A percentile compares a stretch with the other conserved stretches of the same genome.
Evolutionary conservation across 2,329 filamentous ascomycete species (phyloP).

Genomic region (Aspergillus tanneri): DNA sequence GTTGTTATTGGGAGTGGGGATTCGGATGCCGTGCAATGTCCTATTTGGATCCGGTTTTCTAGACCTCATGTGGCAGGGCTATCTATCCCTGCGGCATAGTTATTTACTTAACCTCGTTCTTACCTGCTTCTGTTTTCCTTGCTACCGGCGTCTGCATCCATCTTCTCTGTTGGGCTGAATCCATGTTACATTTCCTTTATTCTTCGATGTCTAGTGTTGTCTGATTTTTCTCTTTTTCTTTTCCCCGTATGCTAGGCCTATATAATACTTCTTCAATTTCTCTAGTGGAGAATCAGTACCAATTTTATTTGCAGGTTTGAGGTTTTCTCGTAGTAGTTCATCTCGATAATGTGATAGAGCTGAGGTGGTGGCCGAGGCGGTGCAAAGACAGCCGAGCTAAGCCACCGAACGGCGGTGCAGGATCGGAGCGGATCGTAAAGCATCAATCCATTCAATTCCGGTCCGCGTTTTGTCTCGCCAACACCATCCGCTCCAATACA

Average conservation of each 20-base stretch:
- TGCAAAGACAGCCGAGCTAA: conserved; percentile 16
- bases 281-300: neutral
- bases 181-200: conserved; percentile 25
- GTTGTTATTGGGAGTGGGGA: conserved; percentile 13
- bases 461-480: conserved; percentile 33
- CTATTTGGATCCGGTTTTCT: conserved; percentile 32
- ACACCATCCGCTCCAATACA: conserved; percentile 26
- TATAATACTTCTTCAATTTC: conserved; percentile 31
- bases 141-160: conserved; percentile 36
- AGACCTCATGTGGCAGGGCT: conserved; percentile 30
- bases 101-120: conserved; percentile 23
- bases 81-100: conserved; percentile 27
- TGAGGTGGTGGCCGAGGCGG: conserved; percentile 10
- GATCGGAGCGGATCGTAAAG: conserved; percentile 43
- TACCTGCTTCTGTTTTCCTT: conserved; percentile 31
- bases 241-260: conserved; percentile 35
- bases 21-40: conserved; percentile 20
- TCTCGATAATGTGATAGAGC: no score
- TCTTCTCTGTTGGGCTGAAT: conserved; percentile 28
- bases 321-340: neutral
- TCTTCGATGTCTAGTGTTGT: no score
- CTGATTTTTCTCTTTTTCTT: conserved; percentile 11
- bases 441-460: conserved; percentile 34
- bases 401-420: conserved; percentile 33
- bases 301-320: neutral